Evolutionary conservation across 177 flowering plant species (phyloP).

Genomic region (Vitis hybrid): DNA sequence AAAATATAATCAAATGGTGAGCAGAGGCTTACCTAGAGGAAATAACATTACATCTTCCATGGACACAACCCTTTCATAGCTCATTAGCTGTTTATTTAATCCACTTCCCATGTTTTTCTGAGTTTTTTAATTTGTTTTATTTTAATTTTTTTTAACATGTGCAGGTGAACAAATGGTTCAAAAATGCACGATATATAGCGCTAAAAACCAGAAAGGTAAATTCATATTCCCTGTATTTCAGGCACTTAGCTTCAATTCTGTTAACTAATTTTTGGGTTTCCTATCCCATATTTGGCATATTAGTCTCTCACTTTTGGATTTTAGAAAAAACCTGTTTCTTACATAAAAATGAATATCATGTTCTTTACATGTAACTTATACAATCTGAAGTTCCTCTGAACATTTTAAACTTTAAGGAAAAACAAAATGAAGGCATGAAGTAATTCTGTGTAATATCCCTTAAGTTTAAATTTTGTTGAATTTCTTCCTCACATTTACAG

Average conservation of each 20-base stretch:
- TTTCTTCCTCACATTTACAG: constrained; percentile 22
- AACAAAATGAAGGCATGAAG: background rate
- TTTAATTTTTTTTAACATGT: constrained; percentile 13
- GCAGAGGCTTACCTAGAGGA: background rate
- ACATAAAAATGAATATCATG: no score
- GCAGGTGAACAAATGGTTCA: constrained; percentile 98
- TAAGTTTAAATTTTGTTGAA: constrained; percentile 1
- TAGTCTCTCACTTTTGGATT: no score
- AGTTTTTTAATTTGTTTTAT: background rate
- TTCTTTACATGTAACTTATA: no score
- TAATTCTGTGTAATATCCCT: background rate
- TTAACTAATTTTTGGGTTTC: background rate
- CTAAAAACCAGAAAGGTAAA: constrained; percentile 83
- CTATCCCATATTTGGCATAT: no score
- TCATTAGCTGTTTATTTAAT: constrained; percentile 1
- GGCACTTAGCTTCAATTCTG: background rate
- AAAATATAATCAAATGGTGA: background rate
- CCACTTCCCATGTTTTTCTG: background rate
- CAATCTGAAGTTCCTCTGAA: background rate
- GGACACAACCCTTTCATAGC: background rate
- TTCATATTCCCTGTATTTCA: background rate
- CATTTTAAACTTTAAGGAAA: background rate
- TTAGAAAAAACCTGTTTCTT: no score
- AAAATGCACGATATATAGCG: constrained; percentile 86
- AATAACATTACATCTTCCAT: background rate